Percentiles rank a stretch among this genome's conserved stretches.
Conservation (phyloP, 1,284 basidiomycete species). For the Papiliotrema nemorosa region DNA sequence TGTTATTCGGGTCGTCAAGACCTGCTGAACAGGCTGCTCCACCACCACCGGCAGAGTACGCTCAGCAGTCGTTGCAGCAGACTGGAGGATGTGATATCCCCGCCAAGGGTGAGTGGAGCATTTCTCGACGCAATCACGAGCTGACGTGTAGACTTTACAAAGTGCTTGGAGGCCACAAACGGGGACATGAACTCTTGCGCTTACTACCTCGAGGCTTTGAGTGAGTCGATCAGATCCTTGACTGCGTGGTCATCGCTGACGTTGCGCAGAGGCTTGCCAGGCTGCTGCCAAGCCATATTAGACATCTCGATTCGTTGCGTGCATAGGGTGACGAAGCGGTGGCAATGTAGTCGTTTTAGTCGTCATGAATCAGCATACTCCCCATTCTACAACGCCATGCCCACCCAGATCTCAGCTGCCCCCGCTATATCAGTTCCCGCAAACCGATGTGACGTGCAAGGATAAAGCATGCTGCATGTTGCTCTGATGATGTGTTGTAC, state of each 20-base stretch:
- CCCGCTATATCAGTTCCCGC: no score
- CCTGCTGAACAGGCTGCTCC: slow-evolving; percentile 31
- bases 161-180: slow-evolving; percentile 53
- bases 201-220: slow-evolving; percentile 56
- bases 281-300: slow-evolving; percentile 50
- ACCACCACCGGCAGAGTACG: slow-evolving; percentile 46
- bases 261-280: slow-evolving; percentile 51
- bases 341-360: no score
- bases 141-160: slow-evolving; percentile 51
- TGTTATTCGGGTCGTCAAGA: slow-evolving; percentile 54
- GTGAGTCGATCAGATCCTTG: slow-evolving; percentile 26
- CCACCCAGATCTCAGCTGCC: no score
- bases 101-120: slow-evolving; percentile 52
- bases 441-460: no score
- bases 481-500: no score
- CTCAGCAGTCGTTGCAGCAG: slow-evolving; percentile 32
- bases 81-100: slow-evolving; percentile 53
- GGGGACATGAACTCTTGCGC: slow-evolving; percentile 56
- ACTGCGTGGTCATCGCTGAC: slow-evolving; percentile 7
- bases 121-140: not conserved
- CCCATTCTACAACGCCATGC: no score
- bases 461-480: no score
- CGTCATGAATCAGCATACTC: no score
- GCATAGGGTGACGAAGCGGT: no score
- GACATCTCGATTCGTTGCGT: not conserved